Evolutionary conservation across 352 stramenopile species (phyloP).

Genomic region (Pythium vanterpoolii): DNA sequence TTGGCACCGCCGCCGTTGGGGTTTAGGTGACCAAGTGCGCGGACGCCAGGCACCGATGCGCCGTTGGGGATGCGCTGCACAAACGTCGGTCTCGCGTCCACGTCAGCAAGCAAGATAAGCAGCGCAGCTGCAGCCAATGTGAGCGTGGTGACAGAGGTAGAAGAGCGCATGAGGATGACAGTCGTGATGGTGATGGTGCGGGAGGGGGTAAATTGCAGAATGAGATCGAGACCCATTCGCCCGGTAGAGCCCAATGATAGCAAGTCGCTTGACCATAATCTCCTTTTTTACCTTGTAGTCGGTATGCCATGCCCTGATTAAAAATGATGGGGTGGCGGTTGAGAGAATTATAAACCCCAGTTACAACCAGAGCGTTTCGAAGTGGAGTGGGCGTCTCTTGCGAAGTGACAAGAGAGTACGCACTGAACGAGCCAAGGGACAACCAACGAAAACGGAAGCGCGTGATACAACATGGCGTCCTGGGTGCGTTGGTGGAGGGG

Average conservation of each 20-base stretch:
- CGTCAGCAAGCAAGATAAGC: too few species aligned
- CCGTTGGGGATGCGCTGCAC: conserved; percentile 63
- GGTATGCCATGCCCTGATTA: not conserved
- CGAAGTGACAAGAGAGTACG: not conserved
- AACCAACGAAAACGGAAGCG: not conserved
- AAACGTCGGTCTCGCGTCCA: conserved; percentile 35
- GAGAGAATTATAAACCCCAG: not conserved
- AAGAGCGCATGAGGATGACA: not conserved
- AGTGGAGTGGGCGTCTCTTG: conserved; percentile 15
- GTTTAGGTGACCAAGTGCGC: conserved; percentile 55
- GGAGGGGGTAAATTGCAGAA: conserved; percentile 8
- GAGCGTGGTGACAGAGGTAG: not conserved
- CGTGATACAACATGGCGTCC: conserved; percentile 17
- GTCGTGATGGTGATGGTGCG: not conserved
- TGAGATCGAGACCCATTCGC: conserved; percentile 2
- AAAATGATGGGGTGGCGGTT: conserved; percentile 1
- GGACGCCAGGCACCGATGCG: conserved; percentile 37
- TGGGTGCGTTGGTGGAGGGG: conserved; percentile 13
- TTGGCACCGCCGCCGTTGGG: conserved; percentile 38
- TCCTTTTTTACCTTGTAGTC: too few species aligned
- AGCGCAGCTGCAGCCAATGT: not conserved
- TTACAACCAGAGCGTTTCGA: conserved; percentile 13
- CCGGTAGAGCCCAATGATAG: not conserved
- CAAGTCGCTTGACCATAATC: not conserved
- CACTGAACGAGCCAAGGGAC: not conserved